Evolutionary conservation across 2,329 filamentous ascomycete species (phyloP).

Genomic region (Metarhizium rileyi): DNA sequence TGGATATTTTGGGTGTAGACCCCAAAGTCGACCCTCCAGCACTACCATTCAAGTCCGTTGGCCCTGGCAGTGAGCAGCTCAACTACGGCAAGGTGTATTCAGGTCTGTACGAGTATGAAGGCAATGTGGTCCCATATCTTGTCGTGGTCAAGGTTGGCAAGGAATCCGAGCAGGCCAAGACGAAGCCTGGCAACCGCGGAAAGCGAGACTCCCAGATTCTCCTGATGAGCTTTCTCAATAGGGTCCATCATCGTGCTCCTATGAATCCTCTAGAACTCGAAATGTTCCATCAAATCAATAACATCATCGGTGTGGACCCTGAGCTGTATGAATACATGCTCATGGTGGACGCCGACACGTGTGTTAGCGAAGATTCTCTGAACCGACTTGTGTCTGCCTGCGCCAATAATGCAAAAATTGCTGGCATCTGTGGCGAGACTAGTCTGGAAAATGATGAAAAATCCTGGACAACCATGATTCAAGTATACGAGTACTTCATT

Average conservation of each 20-base stretch:
- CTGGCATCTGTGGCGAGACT: constrained; percentile 94
- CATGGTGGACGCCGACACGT: constrained; percentile 97
- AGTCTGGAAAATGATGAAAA: constrained; percentile 90
- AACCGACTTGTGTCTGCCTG: constrained; percentile 89
- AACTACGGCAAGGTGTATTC: constrained; percentile 99
- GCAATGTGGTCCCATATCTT: constrained; percentile 92
- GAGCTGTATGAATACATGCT: constrained; percentile 95
- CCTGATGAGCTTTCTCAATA: constrained; percentile 95
- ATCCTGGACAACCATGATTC: constrained; percentile 99
- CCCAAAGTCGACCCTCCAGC: constrained; percentile 94
- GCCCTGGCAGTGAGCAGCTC: constrained; percentile 78
- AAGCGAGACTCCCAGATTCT: constrained; percentile 97
- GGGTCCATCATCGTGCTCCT: constrained; percentile 83
- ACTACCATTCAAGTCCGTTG: constrained; percentile 87
- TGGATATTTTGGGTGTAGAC: constrained; percentile 94
- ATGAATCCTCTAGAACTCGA: constrained; percentile 96
- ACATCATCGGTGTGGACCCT: constrained; percentile 95
- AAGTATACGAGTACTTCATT: constrained; percentile 99
- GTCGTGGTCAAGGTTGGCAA: constrained; percentile 97
- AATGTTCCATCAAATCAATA: constrained; percentile 99
- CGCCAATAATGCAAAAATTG: constrained; percentile 90
- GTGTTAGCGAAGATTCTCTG: constrained; percentile 81
- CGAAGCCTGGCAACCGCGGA: constrained; percentile 94
- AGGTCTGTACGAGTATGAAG: constrained; percentile 93
- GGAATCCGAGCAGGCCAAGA: constrained; percentile 81